These are phyloP conservation scores for Spathaspora arborariae DNA, from an alignment of 805 yeast species.

Conservation along the genomic window DNA sequence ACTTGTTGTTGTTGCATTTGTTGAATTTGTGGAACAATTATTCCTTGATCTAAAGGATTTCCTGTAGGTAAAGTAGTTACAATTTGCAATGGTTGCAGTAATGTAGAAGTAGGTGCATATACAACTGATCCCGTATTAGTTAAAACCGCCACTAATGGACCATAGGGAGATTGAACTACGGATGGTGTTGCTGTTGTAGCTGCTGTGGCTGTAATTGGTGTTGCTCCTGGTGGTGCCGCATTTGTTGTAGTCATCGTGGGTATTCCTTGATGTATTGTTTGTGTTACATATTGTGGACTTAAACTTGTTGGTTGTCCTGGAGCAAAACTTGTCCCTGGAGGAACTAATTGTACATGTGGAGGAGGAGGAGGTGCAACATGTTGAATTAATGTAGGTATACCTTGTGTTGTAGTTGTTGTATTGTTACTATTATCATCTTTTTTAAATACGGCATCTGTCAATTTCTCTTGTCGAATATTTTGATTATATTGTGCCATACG, in stretches of 20 bases:
- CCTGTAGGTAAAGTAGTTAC: slow-evolving; percentile 1
- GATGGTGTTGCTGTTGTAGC: neutral
- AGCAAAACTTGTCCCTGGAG: neutral
- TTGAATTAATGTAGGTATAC: neutral
- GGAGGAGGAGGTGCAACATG: slow-evolving; percentile 1
- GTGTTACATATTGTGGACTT: neutral
- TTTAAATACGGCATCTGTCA: slow-evolving; percentile 9
- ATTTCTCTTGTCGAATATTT: slow-evolving; percentile 22
- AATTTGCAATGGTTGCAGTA: slow-evolving; percentile 1
- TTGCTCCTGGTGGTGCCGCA: neutral
- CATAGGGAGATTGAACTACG: slow-evolving; percentile 22
- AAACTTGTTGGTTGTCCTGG: neutral
- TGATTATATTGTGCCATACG: slow-evolving; percentile 48
- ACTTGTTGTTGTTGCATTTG: neutral
- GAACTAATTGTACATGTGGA: neutral
- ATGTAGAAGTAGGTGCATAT: slow-evolving; percentile 10
- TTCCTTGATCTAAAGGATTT: neutral
- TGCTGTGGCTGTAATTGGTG: slow-evolving; percentile 1
- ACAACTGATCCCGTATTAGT: slow-evolving; percentile 14
- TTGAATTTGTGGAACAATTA: slow-evolving; percentile 2
- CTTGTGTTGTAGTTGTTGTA: slow-evolving; percentile 2
- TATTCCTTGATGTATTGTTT: neutral
- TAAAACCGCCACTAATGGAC: slow-evolving; percentile 23
- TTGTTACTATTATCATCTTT: slow-evolving; percentile 3
- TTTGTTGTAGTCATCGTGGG: neutral